Evolutionary conservation across 441 rosid genomes (phyloP).

Genomic region (Populus hybrid): DNA sequence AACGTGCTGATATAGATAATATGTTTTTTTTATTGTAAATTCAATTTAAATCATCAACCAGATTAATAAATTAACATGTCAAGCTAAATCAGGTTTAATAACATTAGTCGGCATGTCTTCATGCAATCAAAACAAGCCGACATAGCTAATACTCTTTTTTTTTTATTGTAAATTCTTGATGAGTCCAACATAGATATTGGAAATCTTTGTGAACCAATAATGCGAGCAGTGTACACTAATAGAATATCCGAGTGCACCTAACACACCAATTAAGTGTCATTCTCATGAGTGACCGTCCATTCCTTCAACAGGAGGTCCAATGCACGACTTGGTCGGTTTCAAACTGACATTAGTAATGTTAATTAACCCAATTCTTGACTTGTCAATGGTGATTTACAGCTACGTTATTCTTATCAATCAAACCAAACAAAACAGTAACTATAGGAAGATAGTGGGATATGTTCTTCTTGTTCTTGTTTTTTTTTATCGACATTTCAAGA

Average conservation of each 20-base stretch:
- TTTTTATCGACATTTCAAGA: no score
- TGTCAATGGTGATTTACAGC: neutral
- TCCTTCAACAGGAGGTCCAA: neutral
- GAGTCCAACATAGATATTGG: neutral
- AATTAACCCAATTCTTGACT: neutral
- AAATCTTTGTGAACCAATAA: conserved; percentile 7
- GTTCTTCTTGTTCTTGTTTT: neutral
- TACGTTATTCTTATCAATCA: neutral
- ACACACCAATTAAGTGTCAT: conserved; percentile 2
- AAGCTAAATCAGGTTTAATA: no score
- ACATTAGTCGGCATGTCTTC: no score
- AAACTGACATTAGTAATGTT: neutral
- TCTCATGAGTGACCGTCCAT: neutral
- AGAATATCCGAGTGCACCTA: conserved; percentile 12
- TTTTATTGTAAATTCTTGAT: neutral
- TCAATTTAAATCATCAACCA: no score
- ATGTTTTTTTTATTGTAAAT: no score
- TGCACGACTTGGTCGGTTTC: conserved; percentile 12
- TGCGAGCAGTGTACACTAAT: neutral
- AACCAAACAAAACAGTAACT: neutral
- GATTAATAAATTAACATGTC: no score
- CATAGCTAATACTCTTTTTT: neutral
- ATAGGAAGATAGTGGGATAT: neutral
- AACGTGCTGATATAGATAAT: no score
- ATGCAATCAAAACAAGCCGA: neutral